Evolutionary conservation across 805 yeast species (phyloP).

Genomic region (Huiozyma naganishii): DNA sequence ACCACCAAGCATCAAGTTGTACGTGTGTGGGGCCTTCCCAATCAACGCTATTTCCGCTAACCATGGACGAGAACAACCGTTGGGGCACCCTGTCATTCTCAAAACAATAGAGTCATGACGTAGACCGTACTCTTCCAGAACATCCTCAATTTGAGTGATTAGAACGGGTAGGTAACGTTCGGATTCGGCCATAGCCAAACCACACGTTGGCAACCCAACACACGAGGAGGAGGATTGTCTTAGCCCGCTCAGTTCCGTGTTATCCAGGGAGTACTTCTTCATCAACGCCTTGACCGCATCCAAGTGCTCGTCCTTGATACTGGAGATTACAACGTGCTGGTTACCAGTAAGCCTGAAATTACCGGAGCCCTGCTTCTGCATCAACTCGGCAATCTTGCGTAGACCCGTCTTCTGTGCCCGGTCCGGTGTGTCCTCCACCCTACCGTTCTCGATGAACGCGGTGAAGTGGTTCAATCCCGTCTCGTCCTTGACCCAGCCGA

Average conservation of each 20-base stretch:
- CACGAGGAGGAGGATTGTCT: slow-evolving; percentile 91
- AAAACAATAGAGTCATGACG: slow-evolving; percentile 89
- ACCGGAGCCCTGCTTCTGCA: slow-evolving; percentile 53
- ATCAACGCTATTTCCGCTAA: slow-evolving; percentile 90
- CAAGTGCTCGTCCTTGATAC: slow-evolving; percentile 59
- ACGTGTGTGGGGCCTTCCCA: slow-evolving; percentile 90
- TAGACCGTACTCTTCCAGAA: slow-evolving; percentile 82
- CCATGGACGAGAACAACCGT: slow-evolving; percentile 99
- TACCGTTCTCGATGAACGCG: slow-evolving; percentile 89
- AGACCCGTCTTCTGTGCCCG: slow-evolving; percentile 85
- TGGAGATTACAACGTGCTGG: slow-evolving; percentile 77
- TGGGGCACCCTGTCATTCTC: slow-evolving; percentile 99
- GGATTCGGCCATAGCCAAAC: slow-evolving; percentile 97
- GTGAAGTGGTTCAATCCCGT: slow-evolving; percentile 81
- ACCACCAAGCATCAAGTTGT: slow-evolving; percentile 91
- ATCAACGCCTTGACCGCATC: slow-evolving; percentile 51
- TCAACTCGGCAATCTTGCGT: slow-evolving; percentile 60
- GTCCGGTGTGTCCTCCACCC: slow-evolving; percentile 87
- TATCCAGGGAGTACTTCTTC: slow-evolving; percentile 70
- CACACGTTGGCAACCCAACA: slow-evolving; percentile 98
- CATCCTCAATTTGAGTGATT: slow-evolving; percentile 70
- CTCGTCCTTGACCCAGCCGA: slow-evolving; percentile 90
- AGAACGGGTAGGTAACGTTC: slow-evolving; percentile 80
- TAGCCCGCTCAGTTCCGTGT: slow-evolving; percentile 69
- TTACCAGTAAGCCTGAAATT: slow-evolving; percentile 92